These are phyloP conservation scores for Fusarium succisae DNA, from an alignment of 2,329 filamentous ascomycete species.

Conservation along the genomic window DNA sequence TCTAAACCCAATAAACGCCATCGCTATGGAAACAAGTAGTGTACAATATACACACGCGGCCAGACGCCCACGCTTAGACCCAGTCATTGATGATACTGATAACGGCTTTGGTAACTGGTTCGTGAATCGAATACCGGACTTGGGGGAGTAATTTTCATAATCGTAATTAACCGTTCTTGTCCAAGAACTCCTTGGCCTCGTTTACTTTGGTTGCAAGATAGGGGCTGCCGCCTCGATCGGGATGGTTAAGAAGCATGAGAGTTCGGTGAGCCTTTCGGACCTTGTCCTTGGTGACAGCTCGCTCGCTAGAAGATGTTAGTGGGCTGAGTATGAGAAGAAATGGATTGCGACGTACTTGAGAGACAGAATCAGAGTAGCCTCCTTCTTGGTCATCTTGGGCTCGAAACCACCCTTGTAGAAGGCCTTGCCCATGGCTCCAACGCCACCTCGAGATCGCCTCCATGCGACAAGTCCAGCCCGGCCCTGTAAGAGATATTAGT, in stretches of 20 bases:
- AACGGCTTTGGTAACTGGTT: neutral
- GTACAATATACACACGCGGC: conserved; percentile 48
- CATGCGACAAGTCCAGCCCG: conserved; percentile 91
- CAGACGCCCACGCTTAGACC: conserved; percentile 16
- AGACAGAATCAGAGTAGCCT: conserved; percentile 90
- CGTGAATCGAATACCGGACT: neutral
- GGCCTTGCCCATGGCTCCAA: conserved; percentile 84
- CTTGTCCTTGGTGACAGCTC: conserved; percentile 88
- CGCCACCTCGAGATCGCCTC: conserved; percentile 80
- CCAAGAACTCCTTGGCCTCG: conserved; percentile 95
- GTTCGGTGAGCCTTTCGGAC: conserved; percentile 94
- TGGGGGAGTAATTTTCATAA: conserved; percentile 7
- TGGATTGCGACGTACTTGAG: conserved; percentile 71
- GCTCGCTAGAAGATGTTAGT: conserved; percentile 69
- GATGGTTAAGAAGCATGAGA: conserved; percentile 97
- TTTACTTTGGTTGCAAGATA: conserved; percentile 98
- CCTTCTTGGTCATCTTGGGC: conserved; percentile 88
- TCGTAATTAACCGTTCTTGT: conserved; percentile 65
- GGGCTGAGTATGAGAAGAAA: neutral
- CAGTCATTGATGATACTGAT: conserved; percentile 21
- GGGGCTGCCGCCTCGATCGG: conserved; percentile 94
- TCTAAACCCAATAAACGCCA: conserved; percentile 51
- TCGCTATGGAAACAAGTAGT: conserved; percentile 56
- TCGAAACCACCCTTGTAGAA: conserved; percentile 99
- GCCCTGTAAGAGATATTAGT: conserved; percentile 65